These are phyloP conservation scores for Pseudevernia furfuracea DNA, from an alignment of 495 filamentous ascomycete genomes.

Conservation along the genomic window DNA sequence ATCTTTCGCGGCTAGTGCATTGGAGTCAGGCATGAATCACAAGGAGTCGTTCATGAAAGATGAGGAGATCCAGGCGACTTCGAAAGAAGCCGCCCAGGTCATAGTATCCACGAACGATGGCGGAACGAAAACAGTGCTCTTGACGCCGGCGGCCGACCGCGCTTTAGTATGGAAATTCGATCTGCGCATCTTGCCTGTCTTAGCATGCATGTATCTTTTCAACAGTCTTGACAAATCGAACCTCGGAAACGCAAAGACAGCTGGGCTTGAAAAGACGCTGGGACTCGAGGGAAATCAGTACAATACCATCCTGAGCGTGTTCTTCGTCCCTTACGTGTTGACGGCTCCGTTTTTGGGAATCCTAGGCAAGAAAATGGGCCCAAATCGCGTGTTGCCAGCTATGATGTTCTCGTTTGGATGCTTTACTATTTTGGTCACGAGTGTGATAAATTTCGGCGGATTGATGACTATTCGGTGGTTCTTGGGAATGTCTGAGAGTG, in stretches of 20 bases:
- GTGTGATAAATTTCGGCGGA: constrained; percentile 54
- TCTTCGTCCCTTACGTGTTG: constrained; percentile 72
- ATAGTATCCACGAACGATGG: not conserved
- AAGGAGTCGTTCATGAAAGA: not conserved
- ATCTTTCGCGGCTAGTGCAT: not conserved
- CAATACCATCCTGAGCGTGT: constrained; percentile 63
- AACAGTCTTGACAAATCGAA: constrained; percentile 63
- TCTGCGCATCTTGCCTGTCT: constrained; percentile 51
- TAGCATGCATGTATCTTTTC: constrained; percentile 61
- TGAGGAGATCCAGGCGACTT: not conserved
- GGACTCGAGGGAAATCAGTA: constrained; percentile 56
- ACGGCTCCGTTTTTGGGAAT: constrained; percentile 60
- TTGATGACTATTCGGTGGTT: constrained; percentile 60
- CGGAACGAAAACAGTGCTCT: not conserved
- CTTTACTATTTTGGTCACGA: constrained; percentile 49
- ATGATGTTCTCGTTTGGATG: constrained; percentile 62
- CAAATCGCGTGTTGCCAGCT: constrained; percentile 54
- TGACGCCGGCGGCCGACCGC: constrained; percentile 41
- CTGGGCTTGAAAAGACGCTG: constrained; percentile 46
- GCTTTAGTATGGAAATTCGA: constrained; percentile 60
- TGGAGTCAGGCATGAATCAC: not conserved
- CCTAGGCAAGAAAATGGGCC: constrained; percentile 60
- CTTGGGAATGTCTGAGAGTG: constrained; percentile 63
- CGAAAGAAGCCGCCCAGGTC: not conserved
- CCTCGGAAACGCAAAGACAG: constrained; percentile 64